These are phyloP conservation scores for Venturiaceae sp. DNA, from an alignment of 2,329 filamentous ascomycete genomes.

Conservation along the genomic window DNA sequence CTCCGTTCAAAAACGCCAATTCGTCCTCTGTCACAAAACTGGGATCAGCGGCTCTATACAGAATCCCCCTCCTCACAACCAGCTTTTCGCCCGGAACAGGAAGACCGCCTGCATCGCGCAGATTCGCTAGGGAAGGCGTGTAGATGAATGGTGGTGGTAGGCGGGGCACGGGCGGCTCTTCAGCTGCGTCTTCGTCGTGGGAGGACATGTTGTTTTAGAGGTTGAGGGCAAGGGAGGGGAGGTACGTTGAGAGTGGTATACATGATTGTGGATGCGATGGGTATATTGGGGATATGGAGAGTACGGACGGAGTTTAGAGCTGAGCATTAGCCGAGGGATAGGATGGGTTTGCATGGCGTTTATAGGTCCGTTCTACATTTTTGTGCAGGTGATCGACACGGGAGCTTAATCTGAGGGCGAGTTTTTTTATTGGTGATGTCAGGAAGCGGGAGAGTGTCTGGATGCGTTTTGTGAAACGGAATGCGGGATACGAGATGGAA, in stretches of 20 bases:
- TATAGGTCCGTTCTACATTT: neutral
- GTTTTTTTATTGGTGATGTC: neutral
- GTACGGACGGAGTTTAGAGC: neutral
- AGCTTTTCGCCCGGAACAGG: conserved; percentile 19
- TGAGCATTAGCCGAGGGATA: neutral
- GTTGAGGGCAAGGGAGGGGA: neutral
- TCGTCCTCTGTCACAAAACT: neutral
- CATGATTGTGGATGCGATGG: neutral
- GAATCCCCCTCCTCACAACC: neutral
- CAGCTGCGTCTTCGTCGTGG: neutral
- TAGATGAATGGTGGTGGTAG: conserved; percentile 21
- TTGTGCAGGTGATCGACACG: neutral
- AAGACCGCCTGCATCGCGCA: conserved; percentile 21
- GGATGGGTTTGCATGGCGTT: neutral
- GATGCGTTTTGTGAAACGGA: no score
- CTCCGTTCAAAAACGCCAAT: conserved; percentile 12
- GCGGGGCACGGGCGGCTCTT: neutral
- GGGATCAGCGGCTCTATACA: conserved; percentile 6
- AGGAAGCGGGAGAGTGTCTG: no score
- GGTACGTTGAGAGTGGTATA: neutral
- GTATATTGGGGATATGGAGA: neutral
- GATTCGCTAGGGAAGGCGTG: conserved; percentile 23
- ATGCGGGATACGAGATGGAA: no score
- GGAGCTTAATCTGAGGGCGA: neutral
- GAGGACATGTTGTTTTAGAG: neutral